Conservation (phyloP, 2,329 filamentous ascomycete genomes). For the Stagonosporopsis cucurbitacearum region DNA sequence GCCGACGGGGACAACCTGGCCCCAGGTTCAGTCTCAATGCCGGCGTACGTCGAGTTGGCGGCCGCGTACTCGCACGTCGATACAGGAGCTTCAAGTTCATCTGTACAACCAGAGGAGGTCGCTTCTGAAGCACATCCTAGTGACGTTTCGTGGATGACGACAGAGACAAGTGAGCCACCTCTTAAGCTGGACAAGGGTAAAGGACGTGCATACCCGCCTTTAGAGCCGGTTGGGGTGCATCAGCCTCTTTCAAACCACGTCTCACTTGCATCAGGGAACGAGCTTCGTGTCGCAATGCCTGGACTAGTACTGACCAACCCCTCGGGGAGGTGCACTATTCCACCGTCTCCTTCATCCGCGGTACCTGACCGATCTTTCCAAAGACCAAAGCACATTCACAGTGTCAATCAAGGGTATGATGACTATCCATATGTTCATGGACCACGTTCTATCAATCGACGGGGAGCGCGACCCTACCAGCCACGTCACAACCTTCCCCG, state of each 20-base stretch:
- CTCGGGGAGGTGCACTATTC: neutral
- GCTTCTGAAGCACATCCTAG: neutral
- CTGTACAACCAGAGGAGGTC: neutral
- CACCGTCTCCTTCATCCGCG: neutral
- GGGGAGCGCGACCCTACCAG: neutral
- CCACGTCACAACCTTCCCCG: neutral
- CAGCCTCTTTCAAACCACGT: too few relatives aligned
- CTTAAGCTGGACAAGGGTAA: neutral
- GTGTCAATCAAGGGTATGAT: neutral
- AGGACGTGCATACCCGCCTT: neutral
- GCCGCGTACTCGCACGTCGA: neutral
- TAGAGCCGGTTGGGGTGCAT: neutral
- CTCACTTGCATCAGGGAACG: neutral
- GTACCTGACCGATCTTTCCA: neutral
- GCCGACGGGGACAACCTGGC: too few relatives aligned
- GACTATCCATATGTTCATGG: slow-evolving; percentile 9
- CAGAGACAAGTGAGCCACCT: neutral
- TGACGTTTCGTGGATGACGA: neutral
- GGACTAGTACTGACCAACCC: neutral
- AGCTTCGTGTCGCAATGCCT: neutral
- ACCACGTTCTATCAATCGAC: neutral
- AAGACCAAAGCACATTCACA: neutral
- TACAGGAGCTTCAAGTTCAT: neutral
- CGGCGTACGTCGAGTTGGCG: neutral
- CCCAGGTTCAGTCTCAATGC: neutral